Evolutionary conservation across 2,329 filamentous ascomycete genomes (phyloP).

Genomic region (Pyrenophora teres): DNA sequence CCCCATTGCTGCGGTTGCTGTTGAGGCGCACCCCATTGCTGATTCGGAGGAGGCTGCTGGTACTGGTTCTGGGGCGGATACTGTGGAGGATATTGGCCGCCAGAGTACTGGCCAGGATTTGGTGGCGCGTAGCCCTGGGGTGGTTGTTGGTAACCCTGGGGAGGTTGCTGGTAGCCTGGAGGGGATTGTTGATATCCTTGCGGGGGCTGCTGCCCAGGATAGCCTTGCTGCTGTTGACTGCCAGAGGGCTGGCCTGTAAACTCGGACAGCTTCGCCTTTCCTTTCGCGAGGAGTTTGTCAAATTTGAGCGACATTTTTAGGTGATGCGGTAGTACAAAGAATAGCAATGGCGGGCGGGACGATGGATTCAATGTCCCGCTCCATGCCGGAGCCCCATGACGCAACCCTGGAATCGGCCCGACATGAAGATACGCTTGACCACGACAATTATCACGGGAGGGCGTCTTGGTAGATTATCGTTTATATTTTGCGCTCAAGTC

Average conservation of each 20-base stretch:
- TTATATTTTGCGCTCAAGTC: too few species aligned
- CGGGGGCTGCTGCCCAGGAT: slow-evolving; percentile 16
- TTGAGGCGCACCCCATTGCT: slow-evolving; percentile 21
- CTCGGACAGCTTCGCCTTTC: slow-evolving; percentile 46
- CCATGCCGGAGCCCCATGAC: slow-evolving; percentile 16
- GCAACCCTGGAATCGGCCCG: slow-evolving; percentile 6
- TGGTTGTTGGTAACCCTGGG: slow-evolving; percentile 20
- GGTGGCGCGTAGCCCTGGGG: slow-evolving; percentile 11
- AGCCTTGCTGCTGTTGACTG: slow-evolving; percentile 12
- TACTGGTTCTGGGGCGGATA: slow-evolving; percentile 27
- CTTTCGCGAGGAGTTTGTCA: slow-evolving; percentile 44
- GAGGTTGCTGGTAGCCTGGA: slow-evolving; percentile 24
- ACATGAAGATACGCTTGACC: not conserved
- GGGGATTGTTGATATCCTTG: slow-evolving; percentile 11
- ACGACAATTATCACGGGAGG: not conserved
- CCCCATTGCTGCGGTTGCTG: slow-evolving; percentile 28
- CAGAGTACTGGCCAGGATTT: slow-evolving; percentile 23
- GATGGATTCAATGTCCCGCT: slow-evolving; percentile 1
- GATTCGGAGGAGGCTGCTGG: slow-evolving; percentile 13
- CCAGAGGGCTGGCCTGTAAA: slow-evolving; percentile 28
- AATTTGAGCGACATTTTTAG: slow-evolving; percentile 34
- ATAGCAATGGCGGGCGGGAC: not conserved
- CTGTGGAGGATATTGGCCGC: slow-evolving; percentile 26
- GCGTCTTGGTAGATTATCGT: too few species aligned
- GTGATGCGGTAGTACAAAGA: slow-evolving; percentile 3